These are phyloP conservation scores for Arthrobotrys megalospora DNA, from an alignment of 2,329 filamentous ascomycete species.

Conservation along the genomic window DNA sequence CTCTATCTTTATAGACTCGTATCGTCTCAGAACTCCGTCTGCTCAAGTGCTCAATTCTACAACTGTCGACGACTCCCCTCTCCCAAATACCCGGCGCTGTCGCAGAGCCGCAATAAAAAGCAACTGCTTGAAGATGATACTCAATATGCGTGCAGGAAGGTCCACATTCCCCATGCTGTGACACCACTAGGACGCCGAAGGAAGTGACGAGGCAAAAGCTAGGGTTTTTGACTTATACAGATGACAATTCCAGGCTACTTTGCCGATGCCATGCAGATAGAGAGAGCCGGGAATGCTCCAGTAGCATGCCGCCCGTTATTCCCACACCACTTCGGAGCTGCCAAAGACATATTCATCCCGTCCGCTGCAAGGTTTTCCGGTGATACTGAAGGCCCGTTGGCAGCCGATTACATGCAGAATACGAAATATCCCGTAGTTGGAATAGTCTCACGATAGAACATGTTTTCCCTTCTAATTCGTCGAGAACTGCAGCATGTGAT, in stretches of 20 bases:
- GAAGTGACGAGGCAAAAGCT: constrained; percentile 1
- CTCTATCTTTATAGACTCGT: constrained; percentile 11
- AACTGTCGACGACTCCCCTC: background rate
- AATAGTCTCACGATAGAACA: constrained; percentile 9
- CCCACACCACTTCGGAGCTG: background rate
- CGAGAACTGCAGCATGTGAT: constrained; percentile 8
- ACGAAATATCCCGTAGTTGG: constrained; percentile 5
- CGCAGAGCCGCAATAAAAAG: constrained; percentile 5
- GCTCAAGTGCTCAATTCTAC: background rate
- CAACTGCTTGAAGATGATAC: background rate
- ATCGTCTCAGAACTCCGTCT: constrained; percentile 5
- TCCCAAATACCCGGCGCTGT: background rate
- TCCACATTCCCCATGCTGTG: background rate
- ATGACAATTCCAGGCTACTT: background rate
- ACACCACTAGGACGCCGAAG: background rate
- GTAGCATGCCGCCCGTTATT: background rate
- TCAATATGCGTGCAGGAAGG: background rate
- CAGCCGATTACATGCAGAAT: background rate
- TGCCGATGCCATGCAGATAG: constrained; percentile 24
- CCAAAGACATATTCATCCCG: constrained; percentile 2
- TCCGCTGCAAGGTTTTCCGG: background rate
- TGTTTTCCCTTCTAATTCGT: constrained; percentile 8
- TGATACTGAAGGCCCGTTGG: background rate
- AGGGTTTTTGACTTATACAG: background rate
- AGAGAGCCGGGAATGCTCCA: background rate